Conservation (phyloP, 768 basidiomycete genomes). For the Lactarius trivialis region DNA sequence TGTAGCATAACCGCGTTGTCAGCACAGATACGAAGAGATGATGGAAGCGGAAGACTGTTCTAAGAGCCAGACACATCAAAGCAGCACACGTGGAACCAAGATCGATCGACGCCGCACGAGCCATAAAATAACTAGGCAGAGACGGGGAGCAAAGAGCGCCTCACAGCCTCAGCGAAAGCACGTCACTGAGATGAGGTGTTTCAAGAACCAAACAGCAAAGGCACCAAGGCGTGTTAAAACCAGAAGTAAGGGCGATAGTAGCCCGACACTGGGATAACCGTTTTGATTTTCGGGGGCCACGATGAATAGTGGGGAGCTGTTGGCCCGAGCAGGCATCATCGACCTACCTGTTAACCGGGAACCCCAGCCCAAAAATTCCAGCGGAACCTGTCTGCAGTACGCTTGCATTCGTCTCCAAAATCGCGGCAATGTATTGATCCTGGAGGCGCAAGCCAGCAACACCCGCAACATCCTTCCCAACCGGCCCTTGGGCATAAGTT, state of each 20-base stretch:
- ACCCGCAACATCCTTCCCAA: constrained; percentile 52
- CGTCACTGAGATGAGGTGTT: background rate
- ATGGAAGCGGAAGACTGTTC: background rate
- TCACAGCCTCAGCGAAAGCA: background rate
- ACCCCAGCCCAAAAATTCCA: constrained; percentile 72
- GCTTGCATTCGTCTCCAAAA: constrained; percentile 62
- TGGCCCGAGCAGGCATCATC: too few species aligned
- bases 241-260: background rate
- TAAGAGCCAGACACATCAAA: background rate
- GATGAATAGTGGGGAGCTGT: background rate
- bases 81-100: background rate
- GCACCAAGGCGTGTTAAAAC: background rate
- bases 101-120: background rate
- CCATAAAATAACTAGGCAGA: background rate
- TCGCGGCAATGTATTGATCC: constrained; percentile 57
- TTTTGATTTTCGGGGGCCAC: background rate
- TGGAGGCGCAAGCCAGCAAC: constrained; percentile 46
- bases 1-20: constrained; percentile 1
- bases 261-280: background rate
- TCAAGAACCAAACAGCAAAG: background rate
- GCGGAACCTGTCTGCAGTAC: constrained; percentile 48
- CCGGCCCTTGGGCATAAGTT: constrained; percentile 57
- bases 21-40: background rate
- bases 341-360: constrained; percentile 61
- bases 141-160: background rate